Evolutionary conservation across 2,329 filamentous ascomycete genomes (phyloP), one percentile per base, ranked within the genome.

Genomic region (Venturia oleaginea): DNA sequence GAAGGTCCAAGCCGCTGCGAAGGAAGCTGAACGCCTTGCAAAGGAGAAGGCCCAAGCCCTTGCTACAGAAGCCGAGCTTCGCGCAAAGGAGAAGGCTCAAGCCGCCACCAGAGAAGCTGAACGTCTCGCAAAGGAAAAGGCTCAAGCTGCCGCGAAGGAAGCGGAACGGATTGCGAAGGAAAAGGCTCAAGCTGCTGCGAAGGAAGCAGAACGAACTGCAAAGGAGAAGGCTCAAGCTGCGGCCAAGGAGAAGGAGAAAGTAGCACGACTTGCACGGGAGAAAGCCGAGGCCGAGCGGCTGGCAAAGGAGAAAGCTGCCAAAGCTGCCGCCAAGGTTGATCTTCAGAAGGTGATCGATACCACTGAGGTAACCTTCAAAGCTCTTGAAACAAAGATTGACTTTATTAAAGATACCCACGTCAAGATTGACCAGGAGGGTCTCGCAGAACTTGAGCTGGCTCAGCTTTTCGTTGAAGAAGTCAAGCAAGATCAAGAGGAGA

Each of bases 341-440:
- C 15, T 32, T 19, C 30, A 57, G 51, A 57, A 57, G 51, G 51
- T 57, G 51, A 57, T 57, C 51, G 30, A 34, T n/a, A 34, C 51
- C 22, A n/a, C 27, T 34, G 30, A 57, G 30, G 30, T 34, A 34
- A 13, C 13, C n/a, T 57, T 13, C 27, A 34, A 34, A 11, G 15
- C 51, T 34, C 4, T 57, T 34, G 30, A 5, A 57, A 22, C 51
- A 4, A 13, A 57, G 19, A 57, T 57, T 57, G 27, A 57, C 51
- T 8, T n/a, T n/a, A 34, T 57, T 4, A 57, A 57, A 57, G 51
- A 15, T 30, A 34, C 2, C 30, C 30, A 57, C 30, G 27, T 17
- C 51, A 57, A 57, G 51, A 4, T 19, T 34, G 7, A 34, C 7
- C 7, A 57, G 51, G 30, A 57, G 51, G 27, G 30, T 34, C 54